A percentile compares a stretch with the other conserved stretches of the same genome.
These are phyloP conservation scores for Eruca vesicaria DNA, from an alignment of 441 rosid species.

Conservation along the genomic window DNA sequence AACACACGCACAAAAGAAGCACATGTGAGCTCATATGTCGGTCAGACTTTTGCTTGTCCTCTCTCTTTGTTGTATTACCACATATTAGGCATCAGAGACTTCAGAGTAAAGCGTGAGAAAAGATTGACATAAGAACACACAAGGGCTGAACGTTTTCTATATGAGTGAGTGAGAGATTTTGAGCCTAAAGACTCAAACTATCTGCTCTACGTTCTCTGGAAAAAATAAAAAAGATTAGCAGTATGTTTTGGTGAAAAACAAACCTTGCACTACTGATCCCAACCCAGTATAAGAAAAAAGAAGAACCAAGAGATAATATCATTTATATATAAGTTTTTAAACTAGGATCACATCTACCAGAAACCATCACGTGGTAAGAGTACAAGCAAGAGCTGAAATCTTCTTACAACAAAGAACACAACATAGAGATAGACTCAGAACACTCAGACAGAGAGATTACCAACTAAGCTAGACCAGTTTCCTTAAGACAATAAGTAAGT, in stretches of 20 bases:
- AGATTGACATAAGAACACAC: background rate
- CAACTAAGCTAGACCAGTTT: constrained; percentile 38
- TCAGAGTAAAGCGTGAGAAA: background rate
- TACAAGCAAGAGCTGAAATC: constrained; percentile 22
- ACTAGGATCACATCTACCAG: constrained; percentile 10
- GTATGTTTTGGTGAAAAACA: background rate
- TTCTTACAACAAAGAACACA: constrained; percentile 26
- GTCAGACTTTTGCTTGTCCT: background rate
- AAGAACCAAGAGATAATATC: background rate
- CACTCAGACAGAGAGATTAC: constrained; percentile 28
- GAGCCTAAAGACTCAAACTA: background rate
- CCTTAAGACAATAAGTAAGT: constrained; percentile 23
- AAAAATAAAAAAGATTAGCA: background rate
- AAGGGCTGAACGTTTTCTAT: background rate
- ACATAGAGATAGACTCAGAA: constrained; percentile 16
- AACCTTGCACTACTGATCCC: background rate
- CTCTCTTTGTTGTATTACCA: background rate
- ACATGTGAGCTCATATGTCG: background rate
- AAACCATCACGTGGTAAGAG: constrained; percentile 1
- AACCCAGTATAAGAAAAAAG: background rate
- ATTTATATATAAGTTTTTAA: constrained; percentile 19
- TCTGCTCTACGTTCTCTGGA: background rate
- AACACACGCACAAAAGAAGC: background rate
- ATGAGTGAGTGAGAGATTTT: background rate
- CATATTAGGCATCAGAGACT: background rate